Base-by-base conservation (phyloP, 108 stramenopile species). In the Skeletonema marinoi region DNA sequence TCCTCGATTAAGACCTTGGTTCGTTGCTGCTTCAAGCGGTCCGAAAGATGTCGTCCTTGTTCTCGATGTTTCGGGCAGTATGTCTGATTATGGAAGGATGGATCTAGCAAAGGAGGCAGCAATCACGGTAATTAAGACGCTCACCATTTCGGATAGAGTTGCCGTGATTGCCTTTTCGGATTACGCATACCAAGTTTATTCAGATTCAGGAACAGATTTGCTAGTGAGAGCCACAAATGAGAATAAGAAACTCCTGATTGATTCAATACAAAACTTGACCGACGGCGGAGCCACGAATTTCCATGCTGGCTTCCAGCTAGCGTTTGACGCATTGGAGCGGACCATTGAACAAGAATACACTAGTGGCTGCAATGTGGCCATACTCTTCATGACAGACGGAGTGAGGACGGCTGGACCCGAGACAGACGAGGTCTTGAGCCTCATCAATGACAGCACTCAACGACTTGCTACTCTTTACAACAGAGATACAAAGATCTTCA, bases 41-140 rank as follows among this genome's bases (percentile, higher is more conserved):
- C 25, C 25, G 25, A 25, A 88, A 64, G 87, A 90, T 73, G 81
- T 90, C 2, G 76, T 90, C 29, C 66, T 93, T 21, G 73, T 90
- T 7, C 9, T 93, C 13, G 92, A 93, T 78, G 73, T 63, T 4
- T 78, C 75, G 36, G 75, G 83, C 29, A 78, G 76, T 30, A 92
- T 92, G 89, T 46, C 50, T 12, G 19, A 81, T 12, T 6, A 67
- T 30, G 36, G 32, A 3, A 71, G 81, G 1, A 32, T 90, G 39
- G 58, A 58, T 4, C 39, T 70, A 2, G 74, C 81, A 25, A 25
- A 25, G 25, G 25, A 25, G 25, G 25, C 25, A 0, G 25, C 25
- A 25, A 25, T 25, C 25, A 25, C 25, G 25, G 25, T 25, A 25
- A 25, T 25, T 0, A 25, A 25, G 25, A 25, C 25, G 25, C 25